Conservation (phyloP, 108 stramenopile genomes). For the Schizochytrium sp. region DNA sequence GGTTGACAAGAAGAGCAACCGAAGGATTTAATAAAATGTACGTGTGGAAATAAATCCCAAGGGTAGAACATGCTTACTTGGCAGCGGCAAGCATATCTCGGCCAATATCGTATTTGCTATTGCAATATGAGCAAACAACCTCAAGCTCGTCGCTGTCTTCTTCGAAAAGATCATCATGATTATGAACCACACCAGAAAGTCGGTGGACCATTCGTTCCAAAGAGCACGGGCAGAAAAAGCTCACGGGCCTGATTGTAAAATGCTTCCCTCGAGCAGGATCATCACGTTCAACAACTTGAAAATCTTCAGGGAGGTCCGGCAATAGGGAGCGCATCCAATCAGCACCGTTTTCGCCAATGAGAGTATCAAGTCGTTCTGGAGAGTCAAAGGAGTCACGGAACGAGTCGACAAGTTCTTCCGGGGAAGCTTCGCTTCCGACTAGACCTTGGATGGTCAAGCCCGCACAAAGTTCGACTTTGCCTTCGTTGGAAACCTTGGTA, state of each 20-base stretch:
- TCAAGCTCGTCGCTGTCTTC: neutral
- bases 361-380: neutral
- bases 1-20: too few species aligned
- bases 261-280: neutral
- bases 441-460: neutral
- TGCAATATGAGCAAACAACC: conserved; percentile 18
- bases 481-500: neutral
- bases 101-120: neutral
- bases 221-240: conserved; percentile 24
- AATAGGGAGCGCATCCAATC: conserved; percentile 30
- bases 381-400: neutral
- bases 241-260: neutral
- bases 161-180: neutral
- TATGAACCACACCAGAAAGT: neutral
- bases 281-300: neutral
- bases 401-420: neutral
- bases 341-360: conserved; percentile 24
- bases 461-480: neutral
- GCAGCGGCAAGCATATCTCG: neutral
- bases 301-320: conserved; percentile 8
- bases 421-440: neutral
- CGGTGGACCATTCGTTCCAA: neutral
- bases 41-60: too few species aligned
- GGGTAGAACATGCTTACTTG: neutral
- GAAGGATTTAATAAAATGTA: too few species aligned